Evolutionary conservation across 345 rosid genomes (phyloP), one percentile per base, ranked within the genome.

Genomic region (Psidium guajava): DNA sequence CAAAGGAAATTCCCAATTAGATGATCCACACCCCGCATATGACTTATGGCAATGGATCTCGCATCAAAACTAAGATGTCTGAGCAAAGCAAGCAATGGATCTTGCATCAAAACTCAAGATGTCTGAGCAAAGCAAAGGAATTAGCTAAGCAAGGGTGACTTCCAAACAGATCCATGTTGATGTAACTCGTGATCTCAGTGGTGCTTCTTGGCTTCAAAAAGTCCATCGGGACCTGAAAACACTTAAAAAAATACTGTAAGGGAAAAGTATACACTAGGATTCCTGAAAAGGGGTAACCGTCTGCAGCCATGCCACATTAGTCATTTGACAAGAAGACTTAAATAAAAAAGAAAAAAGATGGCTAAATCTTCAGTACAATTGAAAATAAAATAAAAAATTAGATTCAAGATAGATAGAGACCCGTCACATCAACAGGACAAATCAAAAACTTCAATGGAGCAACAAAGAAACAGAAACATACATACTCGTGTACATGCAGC

Each of bases 191-290:
- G 6, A 51, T 77, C 90, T 85, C 91, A 93, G 88, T 93, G 98
- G 88, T 94, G 94, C 90, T 92, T 91, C 90, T 92, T 91, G 36
- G 1, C 58, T 89, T 95, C 97, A 80, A 96, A 94, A 15, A 96
- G 92, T 84, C 99, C 98, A 87, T 96, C 94, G 2, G 99, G 99
- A 89, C 99, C 99, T 96, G 96, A 83, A 82, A 51, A 90, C 27
- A 20, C 42, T 84, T 73, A 80, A 47, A 20, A 57, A 28, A 54
- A 54, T 74, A 28, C 58, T 1, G 56, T 54, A 82, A 44, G 84
- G 44, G 56, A 73, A 73, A 53, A 11, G 47, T 4, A 14, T 25
- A 28, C 8, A 82, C 42, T 36, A 69, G 80, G 44, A 36, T 36
- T 36, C 14, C 14, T 64, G 47, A 69, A 69, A 69, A 69, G 47